Conservation (phyloP, 345 rosid genomes). For the Heritiera fomes region DNA sequence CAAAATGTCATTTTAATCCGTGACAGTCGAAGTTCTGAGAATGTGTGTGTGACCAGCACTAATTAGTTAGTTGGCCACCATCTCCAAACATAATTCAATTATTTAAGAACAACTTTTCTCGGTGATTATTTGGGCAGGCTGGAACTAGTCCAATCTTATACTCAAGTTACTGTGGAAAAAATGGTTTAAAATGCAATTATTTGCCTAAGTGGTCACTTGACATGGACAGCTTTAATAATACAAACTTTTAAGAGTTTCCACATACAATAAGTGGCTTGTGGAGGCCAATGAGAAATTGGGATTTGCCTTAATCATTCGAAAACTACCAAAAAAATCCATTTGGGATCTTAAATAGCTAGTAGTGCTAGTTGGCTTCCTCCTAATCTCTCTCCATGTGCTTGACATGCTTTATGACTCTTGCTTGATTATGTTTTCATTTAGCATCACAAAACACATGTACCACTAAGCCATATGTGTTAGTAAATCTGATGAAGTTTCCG, state of each 20-base stretch:
- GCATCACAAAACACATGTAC: constrained; percentile 11
- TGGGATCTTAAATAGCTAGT: too few species aligned
- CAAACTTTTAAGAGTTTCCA: constrained; percentile 11
- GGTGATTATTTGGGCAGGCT: constrained; percentile 17
- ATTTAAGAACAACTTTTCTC: neutral
- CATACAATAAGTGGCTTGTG: constrained; percentile 8
- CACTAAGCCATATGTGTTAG: neutral
- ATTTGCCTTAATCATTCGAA: neutral
- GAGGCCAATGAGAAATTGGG: constrained; percentile 18
- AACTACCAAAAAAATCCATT: too few species aligned
- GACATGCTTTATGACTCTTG: neutral
- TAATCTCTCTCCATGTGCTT: neutral
- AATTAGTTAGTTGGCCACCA: neutral
- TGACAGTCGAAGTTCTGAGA: constrained; percentile 9
- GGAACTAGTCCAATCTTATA: constrained; percentile 20
- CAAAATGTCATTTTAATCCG: neutral
- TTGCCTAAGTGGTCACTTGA: constrained; percentile 29
- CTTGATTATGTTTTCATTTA: neutral
- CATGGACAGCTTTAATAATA: constrained; percentile 9
- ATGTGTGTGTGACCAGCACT: constrained; percentile 5
- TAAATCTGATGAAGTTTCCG: neutral
- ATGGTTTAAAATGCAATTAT: constrained; percentile 21
- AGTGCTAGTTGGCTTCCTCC: neutral
- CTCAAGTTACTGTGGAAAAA: neutral
- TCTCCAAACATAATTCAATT: neutral